These are phyloP conservation scores for Penstemon barbatus DNA, from an alignment of 257 asterid species.

Conservation along the genomic window DNA sequence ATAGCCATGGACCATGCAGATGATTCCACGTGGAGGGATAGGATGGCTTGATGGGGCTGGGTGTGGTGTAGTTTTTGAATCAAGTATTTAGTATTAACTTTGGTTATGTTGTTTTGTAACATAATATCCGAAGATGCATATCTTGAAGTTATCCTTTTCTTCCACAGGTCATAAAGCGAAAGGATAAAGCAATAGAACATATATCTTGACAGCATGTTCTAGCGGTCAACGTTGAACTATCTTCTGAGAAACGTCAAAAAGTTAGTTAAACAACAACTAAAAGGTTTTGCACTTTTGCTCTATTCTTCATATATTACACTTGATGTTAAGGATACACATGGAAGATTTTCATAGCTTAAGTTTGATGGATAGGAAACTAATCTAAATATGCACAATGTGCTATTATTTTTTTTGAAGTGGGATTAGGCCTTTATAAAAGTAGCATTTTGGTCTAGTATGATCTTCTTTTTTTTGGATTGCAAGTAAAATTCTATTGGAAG, in stretches of 20 bases:
- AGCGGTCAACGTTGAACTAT: slow-evolving; percentile 2
- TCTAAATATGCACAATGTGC: background rate
- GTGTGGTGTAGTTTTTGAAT: background rate
- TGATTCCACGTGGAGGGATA: slow-evolving; percentile 59
- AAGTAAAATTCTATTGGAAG: background rate
- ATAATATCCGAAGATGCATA: slow-evolving; percentile 22
- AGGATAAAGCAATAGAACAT: slow-evolving; percentile 33
- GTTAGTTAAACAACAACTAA: background rate
- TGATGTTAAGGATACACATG: slow-evolving; percentile 9
- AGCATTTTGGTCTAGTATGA: slow-evolving; percentile 3
- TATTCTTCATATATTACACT: background rate
- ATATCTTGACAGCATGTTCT: background rate
- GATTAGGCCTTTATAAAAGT: slow-evolving; percentile 9
- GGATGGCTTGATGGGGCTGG: slow-evolving; percentile 38
- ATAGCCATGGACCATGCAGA: slow-evolving; percentile 89
- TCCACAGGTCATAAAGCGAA: slow-evolving; percentile 19
- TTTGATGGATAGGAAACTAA: slow-evolving; percentile 7
- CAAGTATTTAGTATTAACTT: background rate
- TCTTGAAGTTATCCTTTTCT: slow-evolving; percentile 19
- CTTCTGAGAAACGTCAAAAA: background rate
- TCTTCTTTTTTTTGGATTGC: background rate
- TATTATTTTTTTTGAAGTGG: background rate
- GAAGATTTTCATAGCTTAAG: slow-evolving; percentile 23
- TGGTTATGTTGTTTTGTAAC: background rate
- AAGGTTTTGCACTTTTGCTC: background rate